These are phyloP conservation scores for Plasmodium blacklocki DNA, from an alignment of 169 alveolate species.

Conservation along the genomic window DNA sequence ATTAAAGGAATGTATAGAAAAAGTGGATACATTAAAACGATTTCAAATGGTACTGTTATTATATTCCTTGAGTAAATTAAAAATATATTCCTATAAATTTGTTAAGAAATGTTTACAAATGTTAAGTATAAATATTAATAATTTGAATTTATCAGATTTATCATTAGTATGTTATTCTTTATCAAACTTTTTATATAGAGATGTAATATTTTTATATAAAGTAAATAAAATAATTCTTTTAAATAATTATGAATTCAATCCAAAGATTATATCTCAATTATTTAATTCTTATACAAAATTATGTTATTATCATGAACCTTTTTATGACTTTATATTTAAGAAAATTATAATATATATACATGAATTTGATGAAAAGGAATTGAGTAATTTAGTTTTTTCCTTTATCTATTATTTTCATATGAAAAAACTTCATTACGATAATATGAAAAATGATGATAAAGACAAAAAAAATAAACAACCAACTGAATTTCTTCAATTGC, in stretches of 20 bases:
- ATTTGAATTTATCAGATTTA: slow-evolving; percentile 39
- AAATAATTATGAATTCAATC: slow-evolving; percentile 27
- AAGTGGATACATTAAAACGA: slow-evolving; percentile 34
- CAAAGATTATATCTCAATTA: slow-evolving; percentile 34
- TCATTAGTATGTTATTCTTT: slow-evolving; percentile 49
- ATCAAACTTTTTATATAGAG: slow-evolving; percentile 63
- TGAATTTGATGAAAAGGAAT: slow-evolving; percentile 61
- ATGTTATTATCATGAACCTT: slow-evolving; percentile 54
- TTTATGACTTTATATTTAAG: slow-evolving; percentile 45
- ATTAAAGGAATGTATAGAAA: slow-evolving; percentile 43
- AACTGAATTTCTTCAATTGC: background rate
- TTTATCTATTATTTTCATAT: slow-evolving; percentile 65
- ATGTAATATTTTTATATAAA: slow-evolving; percentile 49
- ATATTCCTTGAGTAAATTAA: slow-evolving; percentile 51
- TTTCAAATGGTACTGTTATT: slow-evolving; percentile 34
- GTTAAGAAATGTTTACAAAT: slow-evolving; percentile 53
- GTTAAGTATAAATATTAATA: slow-evolving; percentile 39
- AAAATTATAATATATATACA: slow-evolving; percentile 38
- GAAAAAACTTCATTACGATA: background rate
- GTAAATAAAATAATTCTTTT: slow-evolving; percentile 25
- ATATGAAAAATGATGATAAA: background rate
- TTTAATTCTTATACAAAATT: slow-evolving; percentile 60
- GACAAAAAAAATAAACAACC: background rate
- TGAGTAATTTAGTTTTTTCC: slow-evolving; percentile 43
- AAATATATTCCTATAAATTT: slow-evolving; percentile 53